phyloP scores from a whole-genome alignment of 805 yeast species.

The Spathaspora passalidarum region DNA sequence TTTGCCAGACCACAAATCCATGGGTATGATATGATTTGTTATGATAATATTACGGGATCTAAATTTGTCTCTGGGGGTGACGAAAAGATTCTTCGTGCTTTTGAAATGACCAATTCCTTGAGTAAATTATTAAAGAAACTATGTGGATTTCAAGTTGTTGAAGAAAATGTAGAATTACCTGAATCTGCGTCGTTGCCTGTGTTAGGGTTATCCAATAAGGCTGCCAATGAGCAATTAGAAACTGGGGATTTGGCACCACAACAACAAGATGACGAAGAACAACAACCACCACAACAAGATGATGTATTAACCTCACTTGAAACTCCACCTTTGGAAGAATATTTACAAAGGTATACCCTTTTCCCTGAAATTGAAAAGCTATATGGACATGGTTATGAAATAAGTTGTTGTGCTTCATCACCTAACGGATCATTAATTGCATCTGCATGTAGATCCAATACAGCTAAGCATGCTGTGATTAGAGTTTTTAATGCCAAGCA shows the following conservation, averaged over 20 bases:
- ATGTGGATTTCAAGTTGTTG: slow-evolving; percentile 40
- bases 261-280: slow-evolving; percentile 35
- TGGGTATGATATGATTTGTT: slow-evolving; percentile 93
- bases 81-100: slow-evolving; percentile 86
- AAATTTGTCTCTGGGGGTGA: slow-evolving; percentile 92
- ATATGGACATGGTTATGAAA: slow-evolving; percentile 97
- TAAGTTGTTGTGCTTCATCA: slow-evolving; percentile 72
- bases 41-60: slow-evolving; percentile 56
- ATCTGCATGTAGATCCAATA: slow-evolving; percentile 88
- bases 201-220: slow-evolving; percentile 89
- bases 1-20: slow-evolving; percentile 97
- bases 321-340: slow-evolving; percentile 84
- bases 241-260: slow-evolving; percentile 35
- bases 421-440: slow-evolving; percentile 66
- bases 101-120: slow-evolving; percentile 82
- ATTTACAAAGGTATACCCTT: slow-evolving; percentile 83
- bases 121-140: slow-evolving; percentile 56
- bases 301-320: slow-evolving; percentile 46
- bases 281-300: slow-evolving; percentile 28
- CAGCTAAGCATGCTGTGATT: slow-evolving; percentile 78
- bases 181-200: slow-evolving; percentile 91
- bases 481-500: slow-evolving; percentile 64
- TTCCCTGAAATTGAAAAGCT: slow-evolving; percentile 95
- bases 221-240: slow-evolving; percentile 51
- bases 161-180: slow-evolving; percentile 44